phyloP scores from a whole-genome alignment of 148 eudicot genomes.

The Heliamphora exappendiculata region DNA sequence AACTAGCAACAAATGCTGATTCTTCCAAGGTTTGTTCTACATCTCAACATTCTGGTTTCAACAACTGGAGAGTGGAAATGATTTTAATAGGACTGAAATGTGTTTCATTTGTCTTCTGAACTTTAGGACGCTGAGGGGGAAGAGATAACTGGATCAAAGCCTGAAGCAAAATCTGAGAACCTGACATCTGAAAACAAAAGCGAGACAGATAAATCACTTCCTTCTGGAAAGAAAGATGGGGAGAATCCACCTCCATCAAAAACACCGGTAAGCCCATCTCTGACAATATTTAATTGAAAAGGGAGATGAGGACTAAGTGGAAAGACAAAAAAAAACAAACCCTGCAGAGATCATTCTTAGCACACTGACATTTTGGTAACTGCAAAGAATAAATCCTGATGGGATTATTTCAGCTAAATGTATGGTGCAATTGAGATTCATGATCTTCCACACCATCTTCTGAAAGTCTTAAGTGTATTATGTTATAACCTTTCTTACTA shows the following conservation, averaged over 20 bases:
- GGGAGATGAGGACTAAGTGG: background rate
- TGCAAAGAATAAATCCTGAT: background rate
- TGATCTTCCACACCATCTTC: slow-evolving; percentile 7
- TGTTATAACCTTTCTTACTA: background rate
- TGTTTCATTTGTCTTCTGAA: slow-evolving; percentile 7
- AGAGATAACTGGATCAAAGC: slow-evolving; percentile 38
- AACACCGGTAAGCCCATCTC: slow-evolving; percentile 26
- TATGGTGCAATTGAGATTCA: background rate
- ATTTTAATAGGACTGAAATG: background rate
- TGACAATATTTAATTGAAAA: background rate
- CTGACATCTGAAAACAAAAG: slow-evolving; percentile 40
- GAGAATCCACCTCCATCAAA: slow-evolving; percentile 51
- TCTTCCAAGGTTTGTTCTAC: slow-evolving; percentile 52
- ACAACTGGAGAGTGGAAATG: background rate
- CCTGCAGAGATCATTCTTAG: background rate
- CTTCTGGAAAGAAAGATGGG: slow-evolving; percentile 48
- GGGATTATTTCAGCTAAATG: background rate
- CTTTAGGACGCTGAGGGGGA: slow-evolving; percentile 30
- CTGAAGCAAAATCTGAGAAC: slow-evolving; percentile 47
- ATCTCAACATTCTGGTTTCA: background rate
- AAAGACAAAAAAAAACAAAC: background rate
- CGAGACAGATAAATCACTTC: slow-evolving; percentile 47
- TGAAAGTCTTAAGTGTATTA: slow-evolving; percentile 1
- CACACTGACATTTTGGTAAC: background rate
- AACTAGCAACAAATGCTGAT: slow-evolving; percentile 67